Evolutionary conservation across 148 eudicot genomes (phyloP), one percentile per base, ranked within the genome.

Genomic region (Chenopodium album): DNA sequence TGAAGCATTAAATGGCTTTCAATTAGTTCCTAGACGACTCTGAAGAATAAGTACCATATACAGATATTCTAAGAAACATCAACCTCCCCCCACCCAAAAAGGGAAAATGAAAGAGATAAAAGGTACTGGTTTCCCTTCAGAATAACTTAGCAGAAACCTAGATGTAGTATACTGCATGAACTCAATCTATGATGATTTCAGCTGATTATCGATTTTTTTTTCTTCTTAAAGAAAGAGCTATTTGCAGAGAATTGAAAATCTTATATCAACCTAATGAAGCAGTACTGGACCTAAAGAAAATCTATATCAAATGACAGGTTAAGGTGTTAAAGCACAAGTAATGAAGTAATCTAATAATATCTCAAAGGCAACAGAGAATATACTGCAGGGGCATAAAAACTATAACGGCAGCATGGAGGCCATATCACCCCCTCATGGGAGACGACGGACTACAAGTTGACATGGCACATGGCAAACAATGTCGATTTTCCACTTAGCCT

Each of bases 391-490:
- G 69, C 63, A 50, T 46, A 19, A 54, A 48, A 82, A n/a, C 10
- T 2, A 48, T 44, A 84, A 77, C 52, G 69, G 65, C 68, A 84
- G 48, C 72, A 84, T 76, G 81, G 71, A 84, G 65, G 81, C 83
- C 86, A 71, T 84, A 59, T 77, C 83, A 84, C 78, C 76, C 72
- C 77, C 47, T 70, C 79, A 78, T 64, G 75, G 79, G 86, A 63
- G 78, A 50, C 44, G 79, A 28, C 72, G 80, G 81, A 64, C 76
- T 28, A 63, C 52, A 65, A 74, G 85, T 82, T 82, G 86, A 86
- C 79, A 68, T 86, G 86, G 84, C 75, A 86, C 79, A 72, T 85
- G 86, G 82, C 75, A 78, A 76, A 74, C 71, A 9, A 23, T 76
- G 71, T 82, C 77, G 50, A 65, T 73, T 78, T 83, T 17, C 74